These are phyloP conservation scores for Polytolypa hystricis DNA, from an alignment of 2,329 filamentous ascomycete species.

Conservation along the genomic window DNA sequence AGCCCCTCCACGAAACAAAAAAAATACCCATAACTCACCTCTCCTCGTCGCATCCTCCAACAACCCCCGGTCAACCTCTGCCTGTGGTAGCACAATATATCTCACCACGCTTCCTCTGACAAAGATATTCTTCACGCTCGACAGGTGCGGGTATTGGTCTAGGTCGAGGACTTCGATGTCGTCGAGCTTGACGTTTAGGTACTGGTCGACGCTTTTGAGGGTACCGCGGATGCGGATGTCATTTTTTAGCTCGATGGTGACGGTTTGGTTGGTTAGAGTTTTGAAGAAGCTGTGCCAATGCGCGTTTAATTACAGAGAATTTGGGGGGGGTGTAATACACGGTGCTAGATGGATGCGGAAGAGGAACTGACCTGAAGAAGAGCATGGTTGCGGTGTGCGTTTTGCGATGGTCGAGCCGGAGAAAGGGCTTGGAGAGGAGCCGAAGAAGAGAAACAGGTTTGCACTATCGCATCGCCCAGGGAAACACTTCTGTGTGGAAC, in stretches of 20 bases:
- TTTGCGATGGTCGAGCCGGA: neutral
- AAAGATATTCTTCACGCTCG: slow-evolving; percentile 88
- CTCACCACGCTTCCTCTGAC: slow-evolving; percentile 86
- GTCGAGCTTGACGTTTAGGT: slow-evolving; percentile 97
- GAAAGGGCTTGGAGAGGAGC: neutral
- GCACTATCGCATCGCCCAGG: slow-evolving; percentile 11
- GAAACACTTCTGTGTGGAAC: too few species aligned
- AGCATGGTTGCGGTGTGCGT: slow-evolving; percentile 31
- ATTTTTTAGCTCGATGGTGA: slow-evolving; percentile 98
- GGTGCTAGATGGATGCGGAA: too few species aligned
- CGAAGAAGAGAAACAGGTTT: neutral
- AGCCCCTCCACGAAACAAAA: too few species aligned
- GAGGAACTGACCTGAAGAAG: slow-evolving; percentile 39
- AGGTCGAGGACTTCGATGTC: slow-evolving; percentile 89
- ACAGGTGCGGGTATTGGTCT: slow-evolving; percentile 85
- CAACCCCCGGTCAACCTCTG: slow-evolving; percentile 72
- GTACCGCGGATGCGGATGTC: slow-evolving; percentile 94
- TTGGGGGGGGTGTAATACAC: neutral
- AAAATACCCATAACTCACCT: slow-evolving; percentile 42
- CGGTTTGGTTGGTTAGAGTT: slow-evolving; percentile 91
- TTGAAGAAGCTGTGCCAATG: slow-evolving; percentile 75
- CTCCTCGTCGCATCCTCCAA: slow-evolving; percentile 84
- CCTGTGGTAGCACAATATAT: slow-evolving; percentile 78
- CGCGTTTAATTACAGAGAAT: neutral
- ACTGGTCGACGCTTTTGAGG: slow-evolving; percentile 95